These are phyloP conservation scores for Trichomonascaceae sp. DNA, from an alignment of 1,139 yeast species.

Conservation along the genomic window DNA sequence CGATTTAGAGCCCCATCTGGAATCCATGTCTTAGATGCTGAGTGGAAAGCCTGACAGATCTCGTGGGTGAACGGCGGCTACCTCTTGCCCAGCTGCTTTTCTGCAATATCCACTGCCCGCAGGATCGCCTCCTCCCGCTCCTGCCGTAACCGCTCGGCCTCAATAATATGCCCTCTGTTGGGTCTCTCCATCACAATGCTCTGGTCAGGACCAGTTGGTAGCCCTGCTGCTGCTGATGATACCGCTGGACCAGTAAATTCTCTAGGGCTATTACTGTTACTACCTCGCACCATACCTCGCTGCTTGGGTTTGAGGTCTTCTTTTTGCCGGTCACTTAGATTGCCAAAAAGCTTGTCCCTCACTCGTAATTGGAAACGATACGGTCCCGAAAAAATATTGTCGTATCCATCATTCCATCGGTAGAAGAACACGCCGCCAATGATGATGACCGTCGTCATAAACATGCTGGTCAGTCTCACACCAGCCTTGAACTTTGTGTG, in stretches of 20 bases:
- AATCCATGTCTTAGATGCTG: too few relatives aligned
- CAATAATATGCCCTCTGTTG: conserved; percentile 56
- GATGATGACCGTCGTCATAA: conserved; percentile 24
- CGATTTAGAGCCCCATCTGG: too few relatives aligned
- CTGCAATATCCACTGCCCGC: conserved; percentile 39
- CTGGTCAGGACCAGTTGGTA: conserved; percentile 10
- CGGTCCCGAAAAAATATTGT: conserved; percentile 58
- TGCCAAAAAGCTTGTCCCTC: conserved; percentile 41
- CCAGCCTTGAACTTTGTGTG: conserved; percentile 41
- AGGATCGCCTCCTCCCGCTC: conserved; percentile 55
- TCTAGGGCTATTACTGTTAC: conserved; percentile 6
- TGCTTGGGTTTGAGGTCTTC: conserved; percentile 43
- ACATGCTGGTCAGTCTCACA: conserved; percentile 17
- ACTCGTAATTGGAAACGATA: conserved; percentile 46
- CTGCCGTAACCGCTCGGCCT: conserved; percentile 61
- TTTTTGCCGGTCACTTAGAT: conserved; percentile 42
- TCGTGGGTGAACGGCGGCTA: too few relatives aligned
- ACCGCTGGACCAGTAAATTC: too few relatives aligned
- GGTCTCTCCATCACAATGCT: conserved; percentile 53
- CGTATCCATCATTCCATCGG: conserved; percentile 78
- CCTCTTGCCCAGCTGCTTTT: conserved; percentile 18
- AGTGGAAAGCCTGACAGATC: too few relatives aligned
- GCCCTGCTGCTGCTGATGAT: conserved; percentile 3
- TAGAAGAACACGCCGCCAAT: conserved; percentile 47
- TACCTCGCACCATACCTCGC: conserved; percentile 17